phyloP scores from a whole-genome alignment of 202 grass and related monocot genomes.

The Brachypodium distachyon region DNA sequence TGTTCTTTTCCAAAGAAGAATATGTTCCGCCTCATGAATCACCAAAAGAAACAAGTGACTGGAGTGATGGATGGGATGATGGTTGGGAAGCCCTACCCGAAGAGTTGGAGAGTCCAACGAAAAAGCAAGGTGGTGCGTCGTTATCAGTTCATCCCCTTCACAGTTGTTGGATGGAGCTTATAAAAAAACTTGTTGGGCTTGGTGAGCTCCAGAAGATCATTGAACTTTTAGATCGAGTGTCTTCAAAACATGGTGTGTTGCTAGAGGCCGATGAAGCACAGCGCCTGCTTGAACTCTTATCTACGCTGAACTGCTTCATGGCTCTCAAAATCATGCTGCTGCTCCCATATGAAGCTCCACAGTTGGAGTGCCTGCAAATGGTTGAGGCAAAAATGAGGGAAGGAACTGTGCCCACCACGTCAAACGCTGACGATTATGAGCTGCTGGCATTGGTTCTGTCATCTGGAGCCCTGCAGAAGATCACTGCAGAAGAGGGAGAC shows the following conservation, averaged over 20 bases:
- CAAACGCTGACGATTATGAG: conserved; percentile 41
- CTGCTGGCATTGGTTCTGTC: conserved; percentile 62
- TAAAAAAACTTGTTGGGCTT: conserved; percentile 50
- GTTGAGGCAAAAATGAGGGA: conserved; percentile 63
- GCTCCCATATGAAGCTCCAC: conserved; percentile 56
- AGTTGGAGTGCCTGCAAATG: conserved; percentile 47
- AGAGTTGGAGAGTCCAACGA: conserved; percentile 44
- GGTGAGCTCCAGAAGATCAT: conserved; percentile 45
- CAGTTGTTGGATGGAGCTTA: conserved; percentile 83
- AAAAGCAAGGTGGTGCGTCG: conserved; percentile 29
- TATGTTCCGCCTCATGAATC: conserved; percentile 42
- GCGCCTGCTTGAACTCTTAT: conserved; percentile 45
- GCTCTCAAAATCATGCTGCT: conserved; percentile 59
- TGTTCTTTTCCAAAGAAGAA: conserved; percentile 56
- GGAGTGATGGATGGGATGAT: conserved; percentile 86
- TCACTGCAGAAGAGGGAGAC: conserved; percentile 18
- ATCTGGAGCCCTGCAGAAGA: conserved; percentile 43
- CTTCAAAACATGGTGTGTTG: conserved; percentile 36
- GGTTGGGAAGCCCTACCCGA: conserved; percentile 87
- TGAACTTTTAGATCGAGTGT: conserved; percentile 54
- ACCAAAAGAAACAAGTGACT: conserved; percentile 71
- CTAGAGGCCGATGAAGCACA: conserved; percentile 62
- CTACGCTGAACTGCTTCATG: conserved; percentile 37
- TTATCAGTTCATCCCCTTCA: conserved; percentile 61
- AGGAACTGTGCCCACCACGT: conserved; percentile 38